Percentiles rank a stretch among this genome's conserved stretches.
These are phyloP conservation scores for Coniferiporia sulphurascens DNA, from an alignment of 1,284 basidiomycete genomes.

Conservation along the genomic window DNA sequence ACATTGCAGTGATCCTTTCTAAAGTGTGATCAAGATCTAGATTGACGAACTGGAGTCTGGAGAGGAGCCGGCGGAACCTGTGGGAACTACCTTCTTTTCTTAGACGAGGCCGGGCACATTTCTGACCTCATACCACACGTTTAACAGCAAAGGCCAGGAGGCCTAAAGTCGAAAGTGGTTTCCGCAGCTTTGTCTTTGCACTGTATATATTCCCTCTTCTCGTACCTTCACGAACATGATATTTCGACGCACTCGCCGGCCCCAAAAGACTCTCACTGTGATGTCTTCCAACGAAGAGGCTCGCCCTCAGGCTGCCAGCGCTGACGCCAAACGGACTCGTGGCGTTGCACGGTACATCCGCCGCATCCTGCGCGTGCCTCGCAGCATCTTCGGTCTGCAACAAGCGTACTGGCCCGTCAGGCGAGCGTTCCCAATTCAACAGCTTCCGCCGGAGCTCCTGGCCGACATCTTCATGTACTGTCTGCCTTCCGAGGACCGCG, in stretches of 20 bases:
- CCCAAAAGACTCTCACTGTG: not conserved
- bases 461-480: constrained; percentile 3
- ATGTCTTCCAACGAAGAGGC: not conserved
- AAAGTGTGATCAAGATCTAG: too few species aligned
- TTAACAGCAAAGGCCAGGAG: too few species aligned
- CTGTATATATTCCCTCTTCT: not conserved
- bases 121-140: too few species aligned
- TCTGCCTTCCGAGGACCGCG: not conserved
- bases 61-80: too few species aligned
- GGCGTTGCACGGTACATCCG: not conserved
- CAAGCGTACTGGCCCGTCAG: not conserved
- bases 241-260: too few species aligned
- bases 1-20: too few species aligned
- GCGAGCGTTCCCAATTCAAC: not conserved
- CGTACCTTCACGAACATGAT: not conserved
- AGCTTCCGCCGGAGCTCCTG: not conserved
- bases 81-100: too few species aligned
- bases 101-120: too few species aligned
- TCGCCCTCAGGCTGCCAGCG: not conserved
- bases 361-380: not conserved
- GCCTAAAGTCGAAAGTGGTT: too few species aligned
- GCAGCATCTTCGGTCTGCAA: not conserved
- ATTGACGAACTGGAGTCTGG: too few species aligned
- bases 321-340: not conserved
- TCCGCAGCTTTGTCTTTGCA: not conserved